Percentiles rank a stretch among this genome's conserved stretches.
phyloP scores from a whole-genome alignment of 495 filamentous ascomycete species.

The Xylaria flabelliformis region DNA sequence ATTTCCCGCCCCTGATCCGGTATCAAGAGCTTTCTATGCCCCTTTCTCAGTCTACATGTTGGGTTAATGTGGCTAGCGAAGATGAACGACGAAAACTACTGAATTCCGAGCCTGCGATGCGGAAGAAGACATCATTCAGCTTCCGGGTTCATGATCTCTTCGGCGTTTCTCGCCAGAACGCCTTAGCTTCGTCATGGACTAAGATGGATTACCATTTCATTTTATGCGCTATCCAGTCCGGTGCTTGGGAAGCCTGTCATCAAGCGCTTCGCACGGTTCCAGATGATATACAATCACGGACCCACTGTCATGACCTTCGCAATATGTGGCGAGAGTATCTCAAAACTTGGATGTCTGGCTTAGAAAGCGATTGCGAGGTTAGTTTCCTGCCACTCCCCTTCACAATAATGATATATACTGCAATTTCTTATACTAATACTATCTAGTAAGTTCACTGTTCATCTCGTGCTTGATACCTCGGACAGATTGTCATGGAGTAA shows the following conservation, averaged over 20 bases:
- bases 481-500: neutral
- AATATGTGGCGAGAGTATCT: conserved; percentile 30
- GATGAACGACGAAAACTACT: conserved; percentile 34
- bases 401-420: neutral
- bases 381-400: neutral
- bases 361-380: conserved; percentile 31
- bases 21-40: conserved; percentile 38
- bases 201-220: conserved; percentile 38
- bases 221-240: conserved; percentile 37
- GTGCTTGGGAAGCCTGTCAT: conserved; percentile 36
- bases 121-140: conserved; percentile 33
- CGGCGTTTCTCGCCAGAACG: conserved; percentile 5
- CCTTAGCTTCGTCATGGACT: conserved; percentile 31
- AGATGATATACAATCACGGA: conserved; percentile 26
- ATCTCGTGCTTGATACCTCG: neutral
- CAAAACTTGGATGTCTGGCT: conserved; percentile 22
- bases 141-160: conserved; percentile 34
- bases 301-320: neutral
- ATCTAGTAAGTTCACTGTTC: neutral
- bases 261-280: conserved; percentile 33
- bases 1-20: conserved; percentile 36
- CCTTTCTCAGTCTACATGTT: conserved; percentile 31
- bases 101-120: conserved; percentile 30
- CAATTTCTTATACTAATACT: neutral
- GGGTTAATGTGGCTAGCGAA: conserved; percentile 29